Evolutionary conservation across 805 yeast species (phyloP).

Genomic region (Pichia ethanolica): DNA sequence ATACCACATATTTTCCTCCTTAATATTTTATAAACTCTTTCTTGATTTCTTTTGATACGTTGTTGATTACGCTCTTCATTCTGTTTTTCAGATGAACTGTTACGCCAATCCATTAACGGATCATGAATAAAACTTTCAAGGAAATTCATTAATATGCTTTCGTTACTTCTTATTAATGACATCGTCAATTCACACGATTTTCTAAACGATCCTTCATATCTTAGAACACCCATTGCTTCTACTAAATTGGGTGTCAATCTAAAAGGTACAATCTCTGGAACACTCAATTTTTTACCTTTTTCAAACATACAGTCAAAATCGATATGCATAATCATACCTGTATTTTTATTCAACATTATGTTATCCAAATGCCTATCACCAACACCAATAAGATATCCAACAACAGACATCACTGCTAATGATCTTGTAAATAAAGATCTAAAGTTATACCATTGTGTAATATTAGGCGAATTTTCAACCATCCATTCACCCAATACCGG

Average conservation of each 20-base stretch:
- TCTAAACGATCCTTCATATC: slow-evolving; percentile 86
- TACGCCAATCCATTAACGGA: slow-evolving; percentile 75
- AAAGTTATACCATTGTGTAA: slow-evolving; percentile 77
- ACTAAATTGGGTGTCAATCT: slow-evolving; percentile 81
- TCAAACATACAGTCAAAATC: slow-evolving; percentile 96
- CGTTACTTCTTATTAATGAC: slow-evolving; percentile 63
- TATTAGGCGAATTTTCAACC: slow-evolving; percentile 81
- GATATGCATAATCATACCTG: slow-evolving; percentile 83
- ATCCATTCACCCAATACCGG: slow-evolving; percentile 87
- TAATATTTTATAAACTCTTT: slow-evolving; percentile 59
- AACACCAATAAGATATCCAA: slow-evolving; percentile 86
- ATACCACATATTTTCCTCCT: slow-evolving; percentile 81
- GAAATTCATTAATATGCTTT: slow-evolving; percentile 79
- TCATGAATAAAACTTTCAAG: slow-evolving; percentile 90
- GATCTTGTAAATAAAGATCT: slow-evolving; percentile 70
- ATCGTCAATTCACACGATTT: slow-evolving; percentile 81
- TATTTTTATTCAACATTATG: slow-evolving; percentile 59
- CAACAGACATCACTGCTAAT: slow-evolving; percentile 94
- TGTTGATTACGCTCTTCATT: slow-evolving; percentile 10
- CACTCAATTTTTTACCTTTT: slow-evolving; percentile 60
- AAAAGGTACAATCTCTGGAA: slow-evolving; percentile 94
- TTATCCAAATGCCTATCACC: slow-evolving; percentile 98
- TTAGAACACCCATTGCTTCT: slow-evolving; percentile 80
- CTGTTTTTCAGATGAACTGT: background rate
- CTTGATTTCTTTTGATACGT: slow-evolving; percentile 16